These are phyloP conservation scores for Bassia scoparia DNA, from an alignment of 148 eudicot genomes.

Conservation along the genomic window DNA sequence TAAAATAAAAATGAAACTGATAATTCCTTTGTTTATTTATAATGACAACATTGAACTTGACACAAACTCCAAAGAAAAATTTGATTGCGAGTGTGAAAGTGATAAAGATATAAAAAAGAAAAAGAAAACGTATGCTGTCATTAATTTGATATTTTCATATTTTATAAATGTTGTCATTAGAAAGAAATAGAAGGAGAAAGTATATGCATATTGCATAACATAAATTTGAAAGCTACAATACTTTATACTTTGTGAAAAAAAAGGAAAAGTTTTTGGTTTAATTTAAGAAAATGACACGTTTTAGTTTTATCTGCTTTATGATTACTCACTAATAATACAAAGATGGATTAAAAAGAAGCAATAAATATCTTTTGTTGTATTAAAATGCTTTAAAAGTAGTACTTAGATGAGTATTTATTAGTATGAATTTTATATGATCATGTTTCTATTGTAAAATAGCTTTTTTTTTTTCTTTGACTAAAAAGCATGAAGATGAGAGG, in stretches of 20 bases:
- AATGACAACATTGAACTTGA: no score
- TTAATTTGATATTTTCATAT: no score
- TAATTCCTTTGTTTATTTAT: no score
- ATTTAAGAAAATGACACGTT: slow-evolving; percentile 7
- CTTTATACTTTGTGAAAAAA: no score
- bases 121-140: no score
- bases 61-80: no score
- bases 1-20: neutral
- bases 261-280: neutral
- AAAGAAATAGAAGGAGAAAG: no score
- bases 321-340: slow-evolving; percentile 1
- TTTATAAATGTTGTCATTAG: no score
- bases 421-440: neutral
- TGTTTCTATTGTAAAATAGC: slow-evolving; percentile 3
- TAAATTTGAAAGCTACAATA: slow-evolving; percentile 1
- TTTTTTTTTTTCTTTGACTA: slow-evolving; percentile 16
- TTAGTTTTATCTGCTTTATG: slow-evolving; percentile 2
- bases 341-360: neutral
- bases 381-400: slow-evolving; percentile 2
- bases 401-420: neutral
- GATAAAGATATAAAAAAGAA: no score
- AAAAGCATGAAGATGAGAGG: slow-evolving; percentile 6
- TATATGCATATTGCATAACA: neutral
- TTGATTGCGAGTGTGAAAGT: no score
- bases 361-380: neutral